Evolutionary conservation across 2,329 filamentous ascomycete species (phyloP), one percentile per base, ranked within the genome.

Genomic region (Fusarium irregulare): DNA sequence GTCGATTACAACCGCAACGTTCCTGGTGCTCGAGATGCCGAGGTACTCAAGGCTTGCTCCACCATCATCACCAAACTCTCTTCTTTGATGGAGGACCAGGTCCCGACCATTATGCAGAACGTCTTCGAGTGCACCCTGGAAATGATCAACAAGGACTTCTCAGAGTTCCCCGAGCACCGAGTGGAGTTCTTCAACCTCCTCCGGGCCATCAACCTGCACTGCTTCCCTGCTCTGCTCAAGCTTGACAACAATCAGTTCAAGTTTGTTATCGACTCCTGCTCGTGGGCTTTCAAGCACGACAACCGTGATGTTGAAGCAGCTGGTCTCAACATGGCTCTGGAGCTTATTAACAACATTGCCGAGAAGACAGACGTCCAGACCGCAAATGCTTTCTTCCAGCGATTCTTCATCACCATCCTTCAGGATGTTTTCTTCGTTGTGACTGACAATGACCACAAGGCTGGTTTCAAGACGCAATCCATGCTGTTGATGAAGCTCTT

Each of bases 61-160:
- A 96, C 93, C 16, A 96, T 99, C 75, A 97, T 98, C 77, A 93
- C 93, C 75, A 98, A 97, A 84, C 89, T 99, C 77, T 94, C 95
- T 83, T 93, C 89, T 72, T 86, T 98, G 77, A 99, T 99, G 97
- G 96, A 98, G 79, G 96, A 98, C 78, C 96, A 98, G 81, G 93
- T 99, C 45, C 94, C 96, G 12, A 91, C 91, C 50, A 98, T 99
- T 77, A 97, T 99, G 93, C 94, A 98, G 80, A 97, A 95, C 73
- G 93, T 99, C 27, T 99, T 99, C 76, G 95, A 98, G 81, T 98
- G 95, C 84, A 99, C 96, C 5, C 86, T 99, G 60, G 94, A 97
- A 76, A 99, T 99, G 96, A 99, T 99, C 84, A 99, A 98, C 88
- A 99, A 99, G 84, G 96, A 99, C 81, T 99, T 99, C 82, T 98